Conservation (phyloP, 306 rosid genomes). For the Phaseolus lunatus region DNA sequence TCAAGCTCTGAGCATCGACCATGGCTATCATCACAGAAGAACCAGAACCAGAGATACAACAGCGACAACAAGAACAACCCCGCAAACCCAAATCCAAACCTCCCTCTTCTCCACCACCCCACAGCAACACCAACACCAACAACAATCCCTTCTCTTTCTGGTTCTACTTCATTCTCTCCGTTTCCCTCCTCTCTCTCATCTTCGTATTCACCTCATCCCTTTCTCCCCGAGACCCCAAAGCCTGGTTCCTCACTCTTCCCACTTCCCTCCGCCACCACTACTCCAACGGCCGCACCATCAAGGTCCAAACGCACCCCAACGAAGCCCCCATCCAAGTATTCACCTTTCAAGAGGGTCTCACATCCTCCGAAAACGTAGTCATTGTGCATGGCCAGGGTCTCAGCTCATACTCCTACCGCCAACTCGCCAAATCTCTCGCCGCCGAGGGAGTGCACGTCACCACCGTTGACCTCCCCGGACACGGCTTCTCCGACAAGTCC, state of each 20-base stretch:
- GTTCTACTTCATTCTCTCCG: slow-evolving; percentile 76
- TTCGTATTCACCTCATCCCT: slow-evolving; percentile 59
- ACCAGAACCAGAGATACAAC: slow-evolving; percentile 39
- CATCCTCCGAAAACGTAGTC: slow-evolving; percentile 60
- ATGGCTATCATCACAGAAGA: slow-evolving; percentile 85
- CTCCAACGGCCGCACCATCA: slow-evolving; percentile 75
- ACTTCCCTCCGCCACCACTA: slow-evolving; percentile 73
- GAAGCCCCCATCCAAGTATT: slow-evolving; percentile 70
- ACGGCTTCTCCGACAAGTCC: slow-evolving; percentile 86
- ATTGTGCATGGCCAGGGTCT: slow-evolving; percentile 78
- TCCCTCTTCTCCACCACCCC: not conserved
- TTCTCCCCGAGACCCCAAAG: slow-evolving; percentile 68
- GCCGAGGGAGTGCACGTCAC: slow-evolving; percentile 62
- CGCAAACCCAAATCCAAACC: slow-evolving; percentile 40
- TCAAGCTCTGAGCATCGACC: not conserved
- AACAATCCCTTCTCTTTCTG: slow-evolving; percentile 74
- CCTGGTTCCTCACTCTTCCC: slow-evolving; percentile 82
- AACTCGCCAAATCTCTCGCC: slow-evolving; percentile 52
- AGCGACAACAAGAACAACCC: not conserved
- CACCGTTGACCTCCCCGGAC: slow-evolving; percentile 83
- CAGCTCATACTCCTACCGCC: slow-evolving; percentile 74
- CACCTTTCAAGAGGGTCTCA: slow-evolving; percentile 57
- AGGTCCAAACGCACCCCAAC: slow-evolving; percentile 68
- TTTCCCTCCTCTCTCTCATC: slow-evolving; percentile 64
- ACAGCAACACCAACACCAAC: not conserved